Conservation (phyloP, 768 basidiomycete genomes). For the Rhizopogon roseolus region DNA sequence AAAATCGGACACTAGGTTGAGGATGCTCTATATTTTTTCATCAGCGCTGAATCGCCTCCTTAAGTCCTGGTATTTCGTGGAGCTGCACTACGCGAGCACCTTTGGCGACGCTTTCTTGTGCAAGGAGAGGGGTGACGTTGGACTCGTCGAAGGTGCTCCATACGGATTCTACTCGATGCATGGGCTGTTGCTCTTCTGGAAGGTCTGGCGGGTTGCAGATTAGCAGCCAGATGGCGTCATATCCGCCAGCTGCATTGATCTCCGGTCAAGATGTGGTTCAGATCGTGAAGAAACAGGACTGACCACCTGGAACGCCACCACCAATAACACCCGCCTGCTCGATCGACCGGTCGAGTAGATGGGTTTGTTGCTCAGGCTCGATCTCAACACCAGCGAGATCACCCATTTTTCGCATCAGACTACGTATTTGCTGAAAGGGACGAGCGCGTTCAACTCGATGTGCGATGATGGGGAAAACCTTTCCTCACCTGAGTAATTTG, state of each 20-base stretch:
- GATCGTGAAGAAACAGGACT: conserved; percentile 18
- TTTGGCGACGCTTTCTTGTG: conserved; percentile 60
- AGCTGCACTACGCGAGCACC: conserved; percentile 64
- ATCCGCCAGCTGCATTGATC: conserved; percentile 78
- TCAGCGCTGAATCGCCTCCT: conserved; percentile 27
- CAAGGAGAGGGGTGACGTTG: conserved; percentile 67
- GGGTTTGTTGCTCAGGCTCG: conserved; percentile 85
- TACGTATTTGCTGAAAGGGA: conserved; percentile 59
- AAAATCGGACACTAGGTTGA: not conserved
- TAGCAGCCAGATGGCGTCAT: conserved; percentile 94
- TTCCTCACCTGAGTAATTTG: conserved; percentile 49
- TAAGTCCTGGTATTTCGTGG: conserved; percentile 52
- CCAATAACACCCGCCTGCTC: conserved; percentile 82
- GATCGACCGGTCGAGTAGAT: conserved; percentile 74
- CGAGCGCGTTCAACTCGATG: not conserved
- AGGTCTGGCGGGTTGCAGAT: conserved; percentile 57
- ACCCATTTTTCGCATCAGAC: conserved; percentile 84
- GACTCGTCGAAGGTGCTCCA: conserved; percentile 64
- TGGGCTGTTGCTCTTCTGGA: conserved; percentile 34
- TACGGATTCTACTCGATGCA: conserved; percentile 57
- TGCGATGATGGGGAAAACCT: not conserved
- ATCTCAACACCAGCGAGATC: conserved; percentile 69
- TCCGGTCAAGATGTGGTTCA: conserved; percentile 2
- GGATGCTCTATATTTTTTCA: conserved; percentile 5
- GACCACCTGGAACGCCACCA: conserved; percentile 95